Conservation (phyloP, 352 stramenopile genomes). For the Pythium scleroteichum region DNA sequence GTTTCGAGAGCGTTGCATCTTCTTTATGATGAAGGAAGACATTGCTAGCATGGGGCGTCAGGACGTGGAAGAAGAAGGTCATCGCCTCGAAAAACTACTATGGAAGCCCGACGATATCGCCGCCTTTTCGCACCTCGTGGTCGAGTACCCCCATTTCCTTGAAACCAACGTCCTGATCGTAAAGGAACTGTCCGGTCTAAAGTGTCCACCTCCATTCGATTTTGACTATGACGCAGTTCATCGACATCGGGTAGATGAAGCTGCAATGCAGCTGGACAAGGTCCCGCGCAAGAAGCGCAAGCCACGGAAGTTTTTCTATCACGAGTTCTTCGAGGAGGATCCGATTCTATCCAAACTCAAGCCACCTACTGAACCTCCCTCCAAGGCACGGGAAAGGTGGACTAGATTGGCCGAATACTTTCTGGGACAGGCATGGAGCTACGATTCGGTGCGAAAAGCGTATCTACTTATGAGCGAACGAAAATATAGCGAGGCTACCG, state of each 20-base stretch:
- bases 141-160: slow-evolving; percentile 37
- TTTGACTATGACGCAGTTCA: slow-evolving; percentile 56
- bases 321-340: slow-evolving; percentile 73
- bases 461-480: slow-evolving; percentile 45
- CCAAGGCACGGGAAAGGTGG: slow-evolving; percentile 46
- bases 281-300: slow-evolving; percentile 48
- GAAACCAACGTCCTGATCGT: slow-evolving; percentile 48
- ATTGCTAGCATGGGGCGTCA: slow-evolving; percentile 45
- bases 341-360: slow-evolving; percentile 37
- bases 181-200: slow-evolving; percentile 30
- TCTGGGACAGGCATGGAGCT: slow-evolving; percentile 34
- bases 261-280: slow-evolving; percentile 32
- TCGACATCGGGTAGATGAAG: slow-evolving; percentile 33
- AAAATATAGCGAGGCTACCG: slow-evolving; percentile 39
- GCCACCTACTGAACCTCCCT: slow-evolving; percentile 13
- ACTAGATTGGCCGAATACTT: slow-evolving; percentile 45
- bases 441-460: slow-evolving; percentile 39
- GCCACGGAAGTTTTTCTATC: slow-evolving; percentile 63
- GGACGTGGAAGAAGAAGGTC: slow-evolving; percentile 52
- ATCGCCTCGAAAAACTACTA: slow-evolving; percentile 46
- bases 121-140: slow-evolving; percentile 35
- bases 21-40: slow-evolving; percentile 68
- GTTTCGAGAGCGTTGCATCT: slow-evolving; percentile 33
- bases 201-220: slow-evolving; percentile 38
- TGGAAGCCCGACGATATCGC: slow-evolving; percentile 42